Evolutionary conservation across 208 protist species (phyloP).

Genomic region (Trypanosoma boissoni): DNA sequence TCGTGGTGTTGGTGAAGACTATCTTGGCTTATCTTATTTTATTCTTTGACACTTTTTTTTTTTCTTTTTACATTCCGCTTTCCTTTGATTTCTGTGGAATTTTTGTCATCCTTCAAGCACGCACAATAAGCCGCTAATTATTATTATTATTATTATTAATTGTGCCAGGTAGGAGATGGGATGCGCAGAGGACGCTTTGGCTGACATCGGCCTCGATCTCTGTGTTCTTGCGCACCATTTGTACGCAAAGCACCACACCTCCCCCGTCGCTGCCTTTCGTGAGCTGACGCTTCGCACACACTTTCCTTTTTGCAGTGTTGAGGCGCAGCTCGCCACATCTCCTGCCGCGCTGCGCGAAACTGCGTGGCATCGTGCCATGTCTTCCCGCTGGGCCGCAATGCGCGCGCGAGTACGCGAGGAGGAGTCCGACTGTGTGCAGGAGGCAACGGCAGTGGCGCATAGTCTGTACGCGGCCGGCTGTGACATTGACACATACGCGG

Average conservation of each 20-base stretch:
- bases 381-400: slow-evolving; percentile 30
- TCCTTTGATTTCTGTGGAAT: background rate
- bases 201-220: slow-evolving; percentile 65
- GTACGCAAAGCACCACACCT: slow-evolving; percentile 30
- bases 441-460: slow-evolving; percentile 45
- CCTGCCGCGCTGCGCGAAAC: slow-evolving; percentile 27
- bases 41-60: background rate
- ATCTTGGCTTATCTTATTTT: background rate
- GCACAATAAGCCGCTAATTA: background rate
- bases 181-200: background rate
- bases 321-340: background rate
- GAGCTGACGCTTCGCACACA: slow-evolving; percentile 57
- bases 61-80: background rate
- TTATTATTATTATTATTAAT: background rate
- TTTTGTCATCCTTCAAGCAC: background rate
- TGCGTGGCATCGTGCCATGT: slow-evolving; percentile 55
- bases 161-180: background rate
- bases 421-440: slow-evolving; percentile 31
- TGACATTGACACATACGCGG: slow-evolving; percentile 54
- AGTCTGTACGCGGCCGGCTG: slow-evolving; percentile 73
- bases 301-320: slow-evolving; percentile 5
- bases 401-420: slow-evolving; percentile 18
- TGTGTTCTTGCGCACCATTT: slow-evolving; percentile 69
- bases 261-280: slow-evolving; percentile 25
- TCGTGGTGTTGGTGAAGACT: too few relatives aligned